Evolutionary conservation across 2,329 filamentous ascomycete species (phyloP), one percentile per base, ranked within the genome.

Genomic region (Conoideocrella luteorostrata): DNA sequence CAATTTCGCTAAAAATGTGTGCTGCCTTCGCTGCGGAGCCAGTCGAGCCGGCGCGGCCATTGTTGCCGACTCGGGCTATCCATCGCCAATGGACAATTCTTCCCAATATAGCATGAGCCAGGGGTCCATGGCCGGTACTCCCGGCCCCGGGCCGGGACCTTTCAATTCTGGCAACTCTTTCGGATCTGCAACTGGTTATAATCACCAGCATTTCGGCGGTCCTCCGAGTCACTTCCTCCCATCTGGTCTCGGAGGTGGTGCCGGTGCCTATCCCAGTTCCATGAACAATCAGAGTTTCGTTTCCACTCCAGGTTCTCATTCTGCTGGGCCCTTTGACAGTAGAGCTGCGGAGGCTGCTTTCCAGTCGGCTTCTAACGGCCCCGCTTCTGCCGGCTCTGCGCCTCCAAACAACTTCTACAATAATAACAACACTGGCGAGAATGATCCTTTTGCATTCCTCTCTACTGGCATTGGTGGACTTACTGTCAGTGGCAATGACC

Each of bases 1-100:
- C 74, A 98, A 98, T 72, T 98, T 98, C 62, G 93, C 93, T 49
- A 98, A 98, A 79, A 98, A 98, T 58, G 91, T 97, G 46, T 95
- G 88, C 68, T 98, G 93, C 67, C 80, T 98, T 50, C 87, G 93
- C 47, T 98, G 93, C 62, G 93, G 93, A 63, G 93, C 91, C 42
- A 94, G 89, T 64, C 88, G 93, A 56, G 91, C 91, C 48, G 88
- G 87, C 50, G 93, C 93, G 47, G 90, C 91, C 13, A 87, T 98
- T 40, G 88, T 97, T 46, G 91, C 91, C 23, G 93, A 97, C 64
- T 91, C 89, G 30, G 88, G 87, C 34, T 95, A 93, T 67, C 85
- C 88, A 12, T 90, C 88, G 10, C 84, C 87, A 17, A 95, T 96
- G 85, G 89, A 95, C 50, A 82, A 85, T 39, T 79, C 85, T 2